Evolutionary conservation across 2,329 filamentous ascomycete species (phyloP), one percentile per base, ranked within the genome.

Genomic region (Trichoderma atrobrunneum): DNA sequence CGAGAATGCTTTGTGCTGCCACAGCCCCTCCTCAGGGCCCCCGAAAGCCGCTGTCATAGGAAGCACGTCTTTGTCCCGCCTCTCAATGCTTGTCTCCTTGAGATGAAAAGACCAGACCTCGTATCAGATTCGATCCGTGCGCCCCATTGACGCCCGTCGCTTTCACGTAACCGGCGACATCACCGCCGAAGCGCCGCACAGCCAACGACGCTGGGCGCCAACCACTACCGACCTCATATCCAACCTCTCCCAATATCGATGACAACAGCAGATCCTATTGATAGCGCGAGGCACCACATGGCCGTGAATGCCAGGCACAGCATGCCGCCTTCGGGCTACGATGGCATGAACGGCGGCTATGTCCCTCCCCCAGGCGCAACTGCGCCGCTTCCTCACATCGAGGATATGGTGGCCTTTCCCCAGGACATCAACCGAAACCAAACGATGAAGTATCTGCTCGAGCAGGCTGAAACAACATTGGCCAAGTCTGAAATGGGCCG

Each of bases 401-500:
- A 88, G 73, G 87, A 89, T 76, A 79, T 89, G 51, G 82, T 84
- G 28, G 83, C 82, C 18, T 81, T 84, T 48, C 80, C 81, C 18
- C 81, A 83, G 71, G 84, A 87, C 43, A 78, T 88, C 73, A 83
- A 87, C 72, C 76, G 80, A 56, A 81, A 85, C 72, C 84, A 85
- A 72, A 87, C 87, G 18, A 83, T 89, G 73, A 86, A 85, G 71
- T 87, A 83, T 74, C 78, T 90, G 48, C 80, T 91, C 16, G 84
- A 86, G 59, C 78, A 81, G 56, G 88, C 86, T 67, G 86, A 91
- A 76, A 78, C 79, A 26, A 84, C 85, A 61, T 83, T 90, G 72
- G 85, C 85, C 73, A 86, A 88, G 76, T 91, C 93, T 48, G 87
- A 90, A 74, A 88, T 87, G 67, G 84, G 86, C 71, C 85, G 90